Evolutionary conservation across 345 rosid species (phyloP).

Genomic region (Lepidium sativum): DNA sequence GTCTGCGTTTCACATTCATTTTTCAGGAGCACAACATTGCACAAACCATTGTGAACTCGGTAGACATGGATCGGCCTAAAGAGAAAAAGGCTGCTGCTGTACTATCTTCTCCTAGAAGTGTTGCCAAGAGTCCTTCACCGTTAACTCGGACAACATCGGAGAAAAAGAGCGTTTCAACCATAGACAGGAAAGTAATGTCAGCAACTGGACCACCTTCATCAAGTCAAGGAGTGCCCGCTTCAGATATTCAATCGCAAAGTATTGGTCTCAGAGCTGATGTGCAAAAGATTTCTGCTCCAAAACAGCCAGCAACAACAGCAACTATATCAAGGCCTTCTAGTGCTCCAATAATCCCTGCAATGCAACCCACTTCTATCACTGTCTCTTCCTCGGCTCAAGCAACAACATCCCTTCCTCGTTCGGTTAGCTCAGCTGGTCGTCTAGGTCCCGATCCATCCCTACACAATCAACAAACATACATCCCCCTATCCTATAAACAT

Average conservation of each 20-base stretch:
- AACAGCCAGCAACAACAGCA: constrained; percentile 39
- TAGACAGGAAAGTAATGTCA: constrained; percentile 37
- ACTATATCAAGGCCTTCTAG: constrained; percentile 80
- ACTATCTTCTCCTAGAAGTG: constrained; percentile 47
- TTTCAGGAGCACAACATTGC: constrained; percentile 13
- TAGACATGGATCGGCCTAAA: constrained; percentile 51
- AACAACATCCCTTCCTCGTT: constrained; percentile 60
- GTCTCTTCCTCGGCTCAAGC: constrained; percentile 46
- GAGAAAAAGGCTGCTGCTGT: constrained; percentile 46
- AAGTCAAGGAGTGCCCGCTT: constrained; percentile 31
- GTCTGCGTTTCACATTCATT: not conserved
- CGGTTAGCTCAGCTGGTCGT: constrained; percentile 78
- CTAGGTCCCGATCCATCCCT: constrained; percentile 58
- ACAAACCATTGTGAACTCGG: constrained; percentile 9
- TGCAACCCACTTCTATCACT: constrained; percentile 42
- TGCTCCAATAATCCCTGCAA: constrained; percentile 67
- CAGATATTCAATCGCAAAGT: constrained; percentile 26
- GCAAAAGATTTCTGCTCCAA: constrained; percentile 36
- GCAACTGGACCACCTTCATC: constrained; percentile 34
- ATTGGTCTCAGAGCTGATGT: constrained; percentile 35
- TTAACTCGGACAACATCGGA: constrained; percentile 40
- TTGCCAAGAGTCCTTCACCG: constrained; percentile 29
- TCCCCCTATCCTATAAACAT: constrained; percentile 71
- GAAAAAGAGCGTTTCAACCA: constrained; percentile 28
- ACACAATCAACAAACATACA: constrained; percentile 42